phyloP scores from a whole-genome alignment of 805 yeast genomes.

The Wickerhamomyces pijperi region DNA sequence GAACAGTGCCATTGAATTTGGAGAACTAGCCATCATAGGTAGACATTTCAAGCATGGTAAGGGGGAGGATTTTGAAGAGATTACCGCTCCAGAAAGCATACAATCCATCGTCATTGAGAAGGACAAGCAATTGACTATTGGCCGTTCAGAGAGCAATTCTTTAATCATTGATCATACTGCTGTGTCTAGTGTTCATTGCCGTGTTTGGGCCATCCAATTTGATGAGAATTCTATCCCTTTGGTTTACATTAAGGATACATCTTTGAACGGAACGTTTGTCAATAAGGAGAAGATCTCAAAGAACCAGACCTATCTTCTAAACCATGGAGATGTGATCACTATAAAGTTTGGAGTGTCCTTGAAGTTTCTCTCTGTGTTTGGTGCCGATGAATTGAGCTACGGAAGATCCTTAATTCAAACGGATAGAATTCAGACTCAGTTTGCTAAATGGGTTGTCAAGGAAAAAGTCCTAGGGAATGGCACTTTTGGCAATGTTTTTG shows the following conservation, averaged over 20 bases:
- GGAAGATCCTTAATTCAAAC: conserved; percentile 10
- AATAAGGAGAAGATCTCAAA: conserved; percentile 25
- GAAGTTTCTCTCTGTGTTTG: conserved; percentile 12
- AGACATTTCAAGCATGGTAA: neutral
- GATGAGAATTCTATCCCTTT: conserved; percentile 35
- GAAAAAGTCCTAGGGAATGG: conserved; percentile 39
- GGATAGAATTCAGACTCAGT: conserved; percentile 13
- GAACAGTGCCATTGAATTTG: neutral
- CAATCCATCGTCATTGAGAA: conserved; percentile 15
- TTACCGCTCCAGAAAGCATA: neutral
- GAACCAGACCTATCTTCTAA: conserved; percentile 23
- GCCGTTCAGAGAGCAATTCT: conserved; percentile 27
- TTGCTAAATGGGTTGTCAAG: conserved; percentile 31
- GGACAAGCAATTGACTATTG: conserved; percentile 29
- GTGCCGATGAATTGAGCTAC: conserved; percentile 6
- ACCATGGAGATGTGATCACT: conserved; percentile 28
- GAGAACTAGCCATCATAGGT: neutral
- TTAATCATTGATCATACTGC: conserved; percentile 25
- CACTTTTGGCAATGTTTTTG: conserved; percentile 42
- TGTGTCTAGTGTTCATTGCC: conserved; percentile 36
- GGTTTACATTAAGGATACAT: conserved; percentile 37
- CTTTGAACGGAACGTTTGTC: conserved; percentile 39
- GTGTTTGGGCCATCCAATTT: conserved; percentile 37
- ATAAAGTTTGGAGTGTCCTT: conserved; percentile 22
- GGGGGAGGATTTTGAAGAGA: neutral